Evolutionary conservation across 2,329 filamentous ascomycete genomes (phyloP), one percentile per base, ranked within the genome.

Genomic region (Macroventuria anomochaeta): DNA sequence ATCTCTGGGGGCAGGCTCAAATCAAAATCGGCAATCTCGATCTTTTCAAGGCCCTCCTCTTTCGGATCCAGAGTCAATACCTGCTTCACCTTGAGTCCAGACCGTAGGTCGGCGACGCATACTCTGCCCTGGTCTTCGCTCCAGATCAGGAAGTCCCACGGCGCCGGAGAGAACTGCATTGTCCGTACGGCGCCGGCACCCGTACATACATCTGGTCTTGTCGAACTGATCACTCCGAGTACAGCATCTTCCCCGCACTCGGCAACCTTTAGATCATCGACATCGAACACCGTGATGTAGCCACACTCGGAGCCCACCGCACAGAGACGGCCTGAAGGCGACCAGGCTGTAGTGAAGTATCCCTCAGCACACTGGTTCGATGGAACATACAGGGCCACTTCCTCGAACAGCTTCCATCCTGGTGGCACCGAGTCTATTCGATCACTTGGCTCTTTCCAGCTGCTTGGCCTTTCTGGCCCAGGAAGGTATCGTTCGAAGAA

Each of bases 71-170:
- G 79, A 23, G 83, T 77, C 25, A 95, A 79, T 26, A 89, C 82
- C 69, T 95, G 90, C 38, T 87, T 85, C 44, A 85, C 81, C 39
- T 82, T 79, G 57, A 91, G 86, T 18, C 87, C 84, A 62, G 80
- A 83, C 25, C 90, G 83, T 42, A 90, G 76, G 72, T 95, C 90
- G 5, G 88, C 88, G 32, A 93, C 80, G 31, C 89, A 90, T 13
- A 93, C 80, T 50, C 86, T 82, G 3, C 88, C 89, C 58, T 90
- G 88, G 65, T 96, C 90, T 74, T 99, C 95, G 7, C 92, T 90
- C 93, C 95, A 97, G 6, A 96, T 89, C 33, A 99, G 79, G 15
- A 99, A 83, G 70, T 97, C 93, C 80, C 88, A 93, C 0, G 93
- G 91, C 1, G 90, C 89, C 0, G 93, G 93, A 4, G 90, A 92